These are phyloP conservation scores for Sextonia rubra DNA, from an alignment of 164 flowering plant genomes.

Conservation along the genomic window DNA sequence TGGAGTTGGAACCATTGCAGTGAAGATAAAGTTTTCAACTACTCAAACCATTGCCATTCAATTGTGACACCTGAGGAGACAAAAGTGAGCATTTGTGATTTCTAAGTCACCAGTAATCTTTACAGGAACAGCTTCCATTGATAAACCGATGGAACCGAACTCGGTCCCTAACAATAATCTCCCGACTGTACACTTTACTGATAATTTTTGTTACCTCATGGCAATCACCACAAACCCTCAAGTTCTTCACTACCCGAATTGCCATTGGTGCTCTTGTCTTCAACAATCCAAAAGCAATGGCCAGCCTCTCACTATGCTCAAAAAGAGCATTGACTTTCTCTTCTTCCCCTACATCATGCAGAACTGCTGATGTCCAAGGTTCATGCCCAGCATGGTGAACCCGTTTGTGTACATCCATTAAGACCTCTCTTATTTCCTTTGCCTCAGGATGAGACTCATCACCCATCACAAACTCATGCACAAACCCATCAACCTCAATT, in stretches of 20 bases:
- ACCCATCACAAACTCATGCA: slow-evolving; percentile 42
- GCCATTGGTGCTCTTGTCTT: slow-evolving; percentile 32
- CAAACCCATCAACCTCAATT: slow-evolving; percentile 37
- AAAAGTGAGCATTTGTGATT: neutral
- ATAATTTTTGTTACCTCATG: slow-evolving; percentile 49
- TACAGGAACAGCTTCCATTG: slow-evolving; percentile 44
- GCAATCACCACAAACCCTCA: slow-evolving; percentile 37
- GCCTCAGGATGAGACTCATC: slow-evolving; percentile 41
- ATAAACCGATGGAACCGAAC: slow-evolving; percentile 43
- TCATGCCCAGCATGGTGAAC: slow-evolving; percentile 31
- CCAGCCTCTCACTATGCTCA: slow-evolving; percentile 42
- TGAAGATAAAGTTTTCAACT: neutral
- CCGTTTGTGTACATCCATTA: slow-evolving; percentile 27
- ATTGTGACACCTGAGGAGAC: neutral
- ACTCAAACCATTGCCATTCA: neutral
- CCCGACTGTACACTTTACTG: slow-evolving; percentile 34
- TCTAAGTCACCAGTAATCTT: slow-evolving; percentile 40
- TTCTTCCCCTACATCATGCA: slow-evolving; percentile 35
- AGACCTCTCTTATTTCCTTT: slow-evolving; percentile 21
- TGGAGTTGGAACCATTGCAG: neutral
- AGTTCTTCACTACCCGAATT: slow-evolving; percentile 38
- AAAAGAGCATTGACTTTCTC: slow-evolving; percentile 34
- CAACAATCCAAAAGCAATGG: slow-evolving; percentile 39
- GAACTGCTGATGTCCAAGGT: slow-evolving; percentile 32
- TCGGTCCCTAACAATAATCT: slow-evolving; percentile 54